Percentiles rank a stretch among this genome's conserved stretches.
Conservation (phyloP, 495 filamentous ascomycete species). For the Xylaria intraflava region DNA sequence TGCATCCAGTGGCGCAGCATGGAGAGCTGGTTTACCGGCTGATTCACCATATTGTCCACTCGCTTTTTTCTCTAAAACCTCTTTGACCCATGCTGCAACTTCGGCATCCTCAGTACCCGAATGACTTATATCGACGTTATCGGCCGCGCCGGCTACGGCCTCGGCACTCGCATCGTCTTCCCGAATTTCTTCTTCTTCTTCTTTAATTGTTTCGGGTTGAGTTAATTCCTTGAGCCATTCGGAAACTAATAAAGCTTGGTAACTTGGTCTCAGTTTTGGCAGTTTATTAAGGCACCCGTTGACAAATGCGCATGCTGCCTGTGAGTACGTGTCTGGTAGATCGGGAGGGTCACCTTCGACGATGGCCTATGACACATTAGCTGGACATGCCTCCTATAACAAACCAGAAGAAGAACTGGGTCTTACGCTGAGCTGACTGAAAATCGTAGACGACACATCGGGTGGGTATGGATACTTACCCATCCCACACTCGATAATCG, state of each 20-base stretch:
- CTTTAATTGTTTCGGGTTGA: constrained; percentile 75
- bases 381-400: neutral
- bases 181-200: constrained; percentile 60
- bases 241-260: constrained; percentile 80
- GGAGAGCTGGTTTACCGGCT: constrained; percentile 59
- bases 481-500: constrained; percentile 94
- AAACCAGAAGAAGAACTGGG: constrained; percentile 10
- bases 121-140: constrained; percentile 34
- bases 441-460: constrained; percentile 97
- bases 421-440: constrained; percentile 94
- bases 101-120: constrained; percentile 60
- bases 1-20: constrained; percentile 66
- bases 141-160: constrained; percentile 38
- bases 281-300: constrained; percentile 85
- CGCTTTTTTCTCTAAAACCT: constrained; percentile 56
- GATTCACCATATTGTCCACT: constrained; percentile 37
- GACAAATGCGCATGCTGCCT: constrained; percentile 80
- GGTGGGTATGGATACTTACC: constrained; percentile 95
- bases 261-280: constrained; percentile 82
- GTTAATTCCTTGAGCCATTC: constrained; percentile 76
- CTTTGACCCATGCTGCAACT: constrained; percentile 78
- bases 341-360: constrained; percentile 91
- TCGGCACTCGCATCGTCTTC: constrained; percentile 41
- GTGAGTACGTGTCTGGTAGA: constrained; percentile 74
- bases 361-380: constrained; percentile 65